Base-by-base conservation (phyloP, 2,329 filamentous ascomycete species). In the Sporothrix dimorphospora region DNA sequence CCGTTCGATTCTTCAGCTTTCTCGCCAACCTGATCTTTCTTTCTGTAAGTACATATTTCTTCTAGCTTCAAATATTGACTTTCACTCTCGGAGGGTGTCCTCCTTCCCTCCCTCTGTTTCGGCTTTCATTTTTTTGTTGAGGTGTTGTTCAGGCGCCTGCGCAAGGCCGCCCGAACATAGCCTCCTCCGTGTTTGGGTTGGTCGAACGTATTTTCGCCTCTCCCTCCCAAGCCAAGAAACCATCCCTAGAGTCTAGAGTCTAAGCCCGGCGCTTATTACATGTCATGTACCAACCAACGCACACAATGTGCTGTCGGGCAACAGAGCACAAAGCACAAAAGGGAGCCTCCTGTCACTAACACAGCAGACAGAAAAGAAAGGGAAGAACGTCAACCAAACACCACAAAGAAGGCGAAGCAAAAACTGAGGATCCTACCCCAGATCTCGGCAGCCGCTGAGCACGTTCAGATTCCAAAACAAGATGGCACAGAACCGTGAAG, bases 241-340 rank as follows among this genome's bases (percentile, higher is more conserved):
- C 38, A n/a, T 34, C 69, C 69, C 67, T 45, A n/a, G 66, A 63
- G 55, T 24, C 24, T 14, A 65, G 38, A 55, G 70, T 71, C 70
- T 71, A 59, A 72, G 65, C 65, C 71, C 42, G 65, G 71, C 71
- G 71, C 71, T 69, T 72, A 72, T 45, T 45, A 42, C 38, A 63
- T 63, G 57, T 42, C 47, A 63, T 19, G 30, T 38, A 14, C 63
- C 19, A n/a, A n/a, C n/a, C n/a, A n/a, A n/a, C n/a, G n/a, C n/a
- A 53, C 12, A 14, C 49, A 30, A 51, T 47, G 59, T 24, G 30
- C n/a, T 70, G 7, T 69, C 51, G 49, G 67, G 49, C 49, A 55
- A 57, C 51, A 40, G 9, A 30, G 6, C 19, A 61, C 66, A 68
- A 42, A n/a, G 38, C 24, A 68, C 34, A 30, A 69, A 30, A 57